Conservation (phyloP, 805 yeast species). For the Yarrowia deformans region DNA sequence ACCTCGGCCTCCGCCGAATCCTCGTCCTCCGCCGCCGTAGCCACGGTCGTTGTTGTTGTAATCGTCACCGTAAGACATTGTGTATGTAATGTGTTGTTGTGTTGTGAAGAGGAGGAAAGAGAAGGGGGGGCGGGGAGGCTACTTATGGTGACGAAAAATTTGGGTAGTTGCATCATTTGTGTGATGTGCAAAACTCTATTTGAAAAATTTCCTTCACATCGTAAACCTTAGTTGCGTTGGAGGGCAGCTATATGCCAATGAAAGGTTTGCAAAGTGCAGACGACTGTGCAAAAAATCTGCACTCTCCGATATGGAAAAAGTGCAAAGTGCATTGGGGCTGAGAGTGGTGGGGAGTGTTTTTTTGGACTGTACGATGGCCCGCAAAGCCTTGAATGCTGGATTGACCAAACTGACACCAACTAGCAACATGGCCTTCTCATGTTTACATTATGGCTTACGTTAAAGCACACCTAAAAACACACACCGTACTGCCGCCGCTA, state of each 20-base stretch:
- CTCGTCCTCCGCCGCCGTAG: conserved; percentile 47
- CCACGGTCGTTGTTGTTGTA: conserved; percentile 49
- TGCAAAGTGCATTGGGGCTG: conserved; percentile 6
- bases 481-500: no score
- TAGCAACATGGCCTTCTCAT: no score
- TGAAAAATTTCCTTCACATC: conserved; percentile 30
- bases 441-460: no score
- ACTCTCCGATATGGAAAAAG: not conserved
- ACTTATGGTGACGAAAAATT: conserved; percentile 31
- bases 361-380: not conserved
- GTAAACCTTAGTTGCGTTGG: not conserved
- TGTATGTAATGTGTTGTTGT: conserved; percentile 20
- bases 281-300: not conserved
- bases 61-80: conserved; percentile 44
- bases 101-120: conserved; percentile 19
- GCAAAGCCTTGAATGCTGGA: no score
- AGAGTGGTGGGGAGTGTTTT: not conserved
- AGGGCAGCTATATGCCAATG: conserved; percentile 18
- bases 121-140: conserved; percentile 11
- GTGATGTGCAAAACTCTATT: conserved; percentile 26
- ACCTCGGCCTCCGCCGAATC: conserved; percentile 46
- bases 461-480: no score
- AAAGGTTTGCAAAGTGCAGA: not conserved
- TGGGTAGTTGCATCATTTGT: conserved; percentile 21
- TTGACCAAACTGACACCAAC: not conserved